Evolutionary conservation across 176 grass and related monocot genomes (phyloP).

Genomic region (Triticum turgidum): DNA sequence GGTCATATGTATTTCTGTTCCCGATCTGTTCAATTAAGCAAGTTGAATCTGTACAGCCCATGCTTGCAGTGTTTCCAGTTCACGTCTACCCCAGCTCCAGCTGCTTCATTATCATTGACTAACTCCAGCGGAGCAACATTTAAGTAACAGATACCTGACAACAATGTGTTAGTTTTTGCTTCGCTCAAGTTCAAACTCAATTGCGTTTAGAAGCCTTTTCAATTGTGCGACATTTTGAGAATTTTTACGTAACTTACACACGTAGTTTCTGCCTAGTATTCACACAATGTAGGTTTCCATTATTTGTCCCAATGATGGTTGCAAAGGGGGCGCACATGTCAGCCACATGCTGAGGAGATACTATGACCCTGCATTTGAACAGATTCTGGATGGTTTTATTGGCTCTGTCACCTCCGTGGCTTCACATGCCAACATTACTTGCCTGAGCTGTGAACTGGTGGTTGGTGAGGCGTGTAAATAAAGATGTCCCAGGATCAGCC

Average conservation of each 20-base stretch:
- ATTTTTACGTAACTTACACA: too few relatives aligned
- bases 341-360: too few relatives aligned
- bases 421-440: slow-evolving; percentile 16
- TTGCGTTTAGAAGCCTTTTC: too few relatives aligned
- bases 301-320: too few relatives aligned
- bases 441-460: neutral
- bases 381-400: slow-evolving; percentile 9
- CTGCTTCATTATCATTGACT: neutral
- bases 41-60: slow-evolving; percentile 85
- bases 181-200: neutral
- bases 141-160: too few relatives aligned
- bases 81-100: neutral
- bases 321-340: too few relatives aligned
- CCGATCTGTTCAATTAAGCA: slow-evolving; percentile 56
- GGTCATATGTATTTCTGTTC: slow-evolving; percentile 38
- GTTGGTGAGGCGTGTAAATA: slow-evolving; percentile 1
- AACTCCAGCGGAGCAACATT: too few relatives aligned
- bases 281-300: too few relatives aligned
- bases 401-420: neutral
- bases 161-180: neutral
- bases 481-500: slow-evolving; percentile 1
- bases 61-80: slow-evolving; percentile 22
- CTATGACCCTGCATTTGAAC: neutral
- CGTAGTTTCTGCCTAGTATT: too few relatives aligned
- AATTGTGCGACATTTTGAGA: too few relatives aligned